Evolutionary conservation across 345 rosid genomes (phyloP).

Genomic region (Salix dunnii): DNA sequence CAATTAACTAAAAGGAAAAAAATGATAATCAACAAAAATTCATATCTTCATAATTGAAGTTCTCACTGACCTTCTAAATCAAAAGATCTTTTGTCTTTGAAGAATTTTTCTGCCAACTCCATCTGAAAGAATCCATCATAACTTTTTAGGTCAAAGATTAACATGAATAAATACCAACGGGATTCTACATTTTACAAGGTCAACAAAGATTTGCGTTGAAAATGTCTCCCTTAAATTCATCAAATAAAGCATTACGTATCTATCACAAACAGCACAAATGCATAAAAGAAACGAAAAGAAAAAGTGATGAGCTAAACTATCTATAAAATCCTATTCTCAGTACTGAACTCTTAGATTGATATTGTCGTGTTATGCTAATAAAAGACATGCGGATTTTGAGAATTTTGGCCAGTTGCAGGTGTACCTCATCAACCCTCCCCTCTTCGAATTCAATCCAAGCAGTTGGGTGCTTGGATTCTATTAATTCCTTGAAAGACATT

Average conservation of each 20-base stretch:
- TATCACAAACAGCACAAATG: neutral
- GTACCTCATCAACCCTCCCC: slow-evolving; percentile 80
- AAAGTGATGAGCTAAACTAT: too few relatives aligned
- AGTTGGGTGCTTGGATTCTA: slow-evolving; percentile 78
- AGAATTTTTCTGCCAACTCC: slow-evolving; percentile 74
- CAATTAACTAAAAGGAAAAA: neutral
- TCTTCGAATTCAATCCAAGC: slow-evolving; percentile 88
- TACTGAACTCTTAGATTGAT: too few relatives aligned
- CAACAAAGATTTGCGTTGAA: neutral
- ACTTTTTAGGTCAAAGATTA: neutral
- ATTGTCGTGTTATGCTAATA: too few relatives aligned
- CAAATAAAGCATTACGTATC: too few relatives aligned
- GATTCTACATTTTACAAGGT: neutral
- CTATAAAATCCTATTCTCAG: too few relatives aligned
- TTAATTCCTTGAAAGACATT: slow-evolving; percentile 69
- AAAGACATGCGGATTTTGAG: too few relatives aligned
- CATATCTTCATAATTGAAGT: neutral
- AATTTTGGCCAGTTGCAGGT: neutral
- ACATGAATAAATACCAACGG: neutral
- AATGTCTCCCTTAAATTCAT: too few relatives aligned
- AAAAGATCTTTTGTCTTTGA: slow-evolving; percentile 73
- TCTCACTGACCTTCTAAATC: slow-evolving; percentile 70
- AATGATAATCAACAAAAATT: neutral
- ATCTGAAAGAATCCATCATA: slow-evolving; percentile 40
- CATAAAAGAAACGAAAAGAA: too few relatives aligned